Evolutionary conservation across 2,329 filamentous ascomycete species (phyloP).

Genomic region (Microdochium paspali): DNA sequence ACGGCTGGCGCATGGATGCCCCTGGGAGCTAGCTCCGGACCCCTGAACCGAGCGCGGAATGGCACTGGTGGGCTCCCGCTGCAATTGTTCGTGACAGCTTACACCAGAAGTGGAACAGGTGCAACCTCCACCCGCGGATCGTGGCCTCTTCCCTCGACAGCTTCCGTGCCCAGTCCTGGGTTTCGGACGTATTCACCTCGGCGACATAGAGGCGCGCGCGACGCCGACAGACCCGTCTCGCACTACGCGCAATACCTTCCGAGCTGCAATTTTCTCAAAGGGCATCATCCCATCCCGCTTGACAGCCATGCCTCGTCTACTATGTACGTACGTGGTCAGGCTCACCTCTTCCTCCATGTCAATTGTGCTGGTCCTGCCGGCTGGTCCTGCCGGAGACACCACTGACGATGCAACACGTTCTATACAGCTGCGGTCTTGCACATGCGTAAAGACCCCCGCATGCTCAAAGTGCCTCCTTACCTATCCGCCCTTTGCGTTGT

Average conservation of each 20-base stretch:
- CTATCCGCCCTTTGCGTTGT: conserved; percentile 77
- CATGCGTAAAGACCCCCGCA: conserved; percentile 62
- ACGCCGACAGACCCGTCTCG: too few species aligned
- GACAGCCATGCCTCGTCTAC: conserved; percentile 39
- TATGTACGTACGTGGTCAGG: conserved; percentile 31
- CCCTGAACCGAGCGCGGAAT: background rate
- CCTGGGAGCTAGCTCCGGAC: background rate
- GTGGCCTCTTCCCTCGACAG: background rate
- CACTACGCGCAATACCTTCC: background rate
- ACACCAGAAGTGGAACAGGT: background rate
- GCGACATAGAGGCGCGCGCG: too few species aligned
- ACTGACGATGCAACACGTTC: background rate
- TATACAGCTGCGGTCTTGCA: background rate
- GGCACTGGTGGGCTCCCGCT: background rate
- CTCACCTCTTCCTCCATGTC: background rate
- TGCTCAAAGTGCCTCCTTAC: conserved; percentile 79
- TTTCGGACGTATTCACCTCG: background rate
- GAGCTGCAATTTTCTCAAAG: background rate
- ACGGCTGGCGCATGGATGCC: background rate
- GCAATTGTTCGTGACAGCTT: background rate
- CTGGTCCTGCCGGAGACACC: background rate
- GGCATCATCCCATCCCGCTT: conserved; percentile 2
- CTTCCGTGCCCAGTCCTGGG: too few species aligned
- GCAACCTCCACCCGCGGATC: background rate
- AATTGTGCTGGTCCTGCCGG: background rate